These are phyloP conservation scores for Carex myosuroides DNA, from an alignment of 176 grass and related monocot species.

Conservation along the genomic window DNA sequence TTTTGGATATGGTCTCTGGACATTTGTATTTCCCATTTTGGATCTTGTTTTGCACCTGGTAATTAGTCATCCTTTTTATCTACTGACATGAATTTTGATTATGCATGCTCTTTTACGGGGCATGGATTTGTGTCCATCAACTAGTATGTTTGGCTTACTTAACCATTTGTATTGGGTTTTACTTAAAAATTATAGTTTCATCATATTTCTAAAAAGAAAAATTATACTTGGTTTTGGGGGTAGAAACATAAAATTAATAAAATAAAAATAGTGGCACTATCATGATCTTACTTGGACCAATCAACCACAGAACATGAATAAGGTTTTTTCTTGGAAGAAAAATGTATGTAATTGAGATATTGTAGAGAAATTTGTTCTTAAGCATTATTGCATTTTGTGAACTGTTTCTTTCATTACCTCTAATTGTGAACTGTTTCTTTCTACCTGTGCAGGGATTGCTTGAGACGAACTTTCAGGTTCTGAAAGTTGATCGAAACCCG, in stretches of 20 bases:
- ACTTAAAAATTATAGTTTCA: not conserved
- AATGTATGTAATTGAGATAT: not conserved
- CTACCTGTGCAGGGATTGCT: constrained; percentile 69
- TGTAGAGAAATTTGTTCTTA: not conserved
- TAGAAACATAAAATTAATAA: not conserved
- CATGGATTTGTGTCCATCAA: not conserved
- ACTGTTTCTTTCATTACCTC: too few relatives aligned
- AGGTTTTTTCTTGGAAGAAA: constrained; percentile 7
- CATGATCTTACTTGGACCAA: not conserved
- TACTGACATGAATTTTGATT: not conserved
- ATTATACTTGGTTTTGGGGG: not conserved
- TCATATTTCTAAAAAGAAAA: not conserved
- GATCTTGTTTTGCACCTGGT: constrained; percentile 90
- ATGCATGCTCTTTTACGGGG: not conserved
- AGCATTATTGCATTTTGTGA: constrained; percentile 5
- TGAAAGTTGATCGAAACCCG: constrained; percentile 81
- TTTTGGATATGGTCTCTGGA: constrained; percentile 66
- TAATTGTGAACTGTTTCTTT: not conserved
- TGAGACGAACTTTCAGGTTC: constrained; percentile 68
- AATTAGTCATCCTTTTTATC: constrained; percentile 21
- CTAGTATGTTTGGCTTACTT: not conserved
- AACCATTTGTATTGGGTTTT: constrained; percentile 4
- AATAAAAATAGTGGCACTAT: not conserved
- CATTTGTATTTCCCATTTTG: constrained; percentile 92
- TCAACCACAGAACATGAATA: not conserved